phyloP scores from a whole-genome alignment of 139 green algal species.

The Chlamydomonas sp. region DNA sequence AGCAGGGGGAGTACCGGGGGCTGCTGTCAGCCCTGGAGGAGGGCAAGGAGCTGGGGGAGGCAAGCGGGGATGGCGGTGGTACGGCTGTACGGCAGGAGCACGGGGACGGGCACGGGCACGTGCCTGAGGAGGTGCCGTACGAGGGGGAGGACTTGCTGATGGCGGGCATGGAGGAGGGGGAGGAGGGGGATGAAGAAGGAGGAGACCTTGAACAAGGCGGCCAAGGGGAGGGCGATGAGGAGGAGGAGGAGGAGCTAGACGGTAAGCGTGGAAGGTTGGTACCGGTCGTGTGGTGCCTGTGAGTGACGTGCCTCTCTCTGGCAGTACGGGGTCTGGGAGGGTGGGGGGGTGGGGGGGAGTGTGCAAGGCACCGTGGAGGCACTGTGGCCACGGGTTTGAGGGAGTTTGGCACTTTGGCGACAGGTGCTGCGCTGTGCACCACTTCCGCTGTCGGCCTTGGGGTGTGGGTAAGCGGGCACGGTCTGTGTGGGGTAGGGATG shows the following conservation, averaged over 20 bases:
- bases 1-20: slow-evolving; percentile 9
- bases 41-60: not conserved
- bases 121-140: not conserved
- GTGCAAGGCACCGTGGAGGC: no score
- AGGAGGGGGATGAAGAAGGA: slow-evolving; percentile 7
- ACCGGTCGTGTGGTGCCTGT: no score
- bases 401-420: no score
- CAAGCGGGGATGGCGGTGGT: not conserved
- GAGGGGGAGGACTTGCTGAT: not conserved
- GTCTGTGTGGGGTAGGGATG: no score
- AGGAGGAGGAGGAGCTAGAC: not conserved
- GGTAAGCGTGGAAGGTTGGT: no score
- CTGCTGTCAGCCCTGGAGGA: slow-evolving; percentile 9
- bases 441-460: no score
- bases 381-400: no score
- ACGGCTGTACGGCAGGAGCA: slow-evolving; percentile 6
- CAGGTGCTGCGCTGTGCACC: no score
- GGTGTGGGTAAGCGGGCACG: no score
- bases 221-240: not conserved
- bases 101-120: not conserved
- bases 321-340: no score
- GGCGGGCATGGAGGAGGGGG: not conserved
- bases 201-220: not conserved
- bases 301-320: no score
- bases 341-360: no score